Evolutionary conservation across 495 filamentous ascomycete genomes (phyloP), one percentile per base, ranked within the genome.

Genomic region (Usnea hakonensis): DNA sequence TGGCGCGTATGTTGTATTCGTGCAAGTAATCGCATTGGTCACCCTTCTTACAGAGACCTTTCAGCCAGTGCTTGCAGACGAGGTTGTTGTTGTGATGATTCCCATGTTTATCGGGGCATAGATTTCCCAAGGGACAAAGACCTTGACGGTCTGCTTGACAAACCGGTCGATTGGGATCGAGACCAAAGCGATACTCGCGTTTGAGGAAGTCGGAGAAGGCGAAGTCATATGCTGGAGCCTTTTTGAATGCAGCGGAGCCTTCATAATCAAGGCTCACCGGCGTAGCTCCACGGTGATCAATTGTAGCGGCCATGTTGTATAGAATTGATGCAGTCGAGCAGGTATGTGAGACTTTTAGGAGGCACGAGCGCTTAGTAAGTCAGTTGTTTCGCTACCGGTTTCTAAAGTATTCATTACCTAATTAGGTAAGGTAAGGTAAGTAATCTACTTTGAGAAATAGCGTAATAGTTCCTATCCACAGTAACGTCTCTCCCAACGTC

Each of bases 11-110:
- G 79, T 98, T 97, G 81, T 95, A 98, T 77, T 96, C 93, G 77
- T 98, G 94, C 61, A 96, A 79, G 71, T 96, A 98, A 76, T 97
- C 94, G 83, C 94, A 98, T 76, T 97, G 94, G 74, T 97, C 93
- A 67, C 93, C 95, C 74, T 97, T 97, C 73, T 97, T 98, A 81
- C 94, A 98, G 30, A 98, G 86, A 0, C 90, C 91, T 67, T 95
- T 89, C 65, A 97, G 85, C 85, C 95, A 98, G 82, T 97, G 94
- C 77, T 98, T 98, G 85, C 94, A 98, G 61, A 98, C 91, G 0
- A 96, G 81, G 16, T 81, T 85, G 44, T 81, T 80, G 26, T 63
- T 64, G 64, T 83, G 79, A 9, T 77, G 80, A 23, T 78, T 75
- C 14, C 81, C 79, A 64, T 83, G 80, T 58, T 79, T 75, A 64